Evolutionary conservation across 495 filamentous ascomycete species (phyloP), one percentile per base, ranked within the genome.

Genomic region (Xylaria flabelliformis): DNA sequence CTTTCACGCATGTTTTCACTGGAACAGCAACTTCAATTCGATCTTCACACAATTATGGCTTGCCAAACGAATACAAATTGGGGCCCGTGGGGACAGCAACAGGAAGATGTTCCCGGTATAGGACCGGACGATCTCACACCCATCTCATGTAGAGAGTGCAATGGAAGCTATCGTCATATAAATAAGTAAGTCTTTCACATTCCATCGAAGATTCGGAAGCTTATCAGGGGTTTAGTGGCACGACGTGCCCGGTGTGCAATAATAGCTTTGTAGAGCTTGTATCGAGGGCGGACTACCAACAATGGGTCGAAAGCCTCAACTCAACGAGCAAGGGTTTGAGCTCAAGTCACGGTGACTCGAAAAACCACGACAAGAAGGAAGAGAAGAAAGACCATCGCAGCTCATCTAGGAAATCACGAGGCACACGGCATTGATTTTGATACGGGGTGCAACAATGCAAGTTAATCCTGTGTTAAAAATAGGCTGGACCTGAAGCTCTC

Each of bases 231-330:
- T 29, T 19, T 29, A 67, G 65, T n/a, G 69, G 69, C 19, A 63
- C 69, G 21, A 53, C 7, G 15, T 71, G 69, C 5, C n/a, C n/a
- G 0, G 59, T 24, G 24, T 71, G 69, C 34, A 51, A 64, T n/a
- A 71, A 71, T 46, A 71, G 59, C 46, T 50, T 64, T 55, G 24
- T 55, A 34, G 59, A 71, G 48, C 13, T 71, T 10, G 21, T 71
- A 56, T 44, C 59, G 7, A 48, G 42, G 13, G 69, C 46, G n/a
- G 69, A 71, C 15, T 71, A 41, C 32, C 59, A 41, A 34, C 58
- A 6, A 64, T 36, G 56, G 17, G 19, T 12, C 59, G 34, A 29
- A 44, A 21, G 21, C 19, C 34, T 21, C 4, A 17, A 15, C 46
- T 36, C 56, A 58, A 34, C 36, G 12, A 8, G 13, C 13, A 56